Evolutionary conservation across 2,329 filamentous ascomycete species (phyloP), one percentile per base, ranked within the genome.

Genomic region (Cercospora berteroae): DNA sequence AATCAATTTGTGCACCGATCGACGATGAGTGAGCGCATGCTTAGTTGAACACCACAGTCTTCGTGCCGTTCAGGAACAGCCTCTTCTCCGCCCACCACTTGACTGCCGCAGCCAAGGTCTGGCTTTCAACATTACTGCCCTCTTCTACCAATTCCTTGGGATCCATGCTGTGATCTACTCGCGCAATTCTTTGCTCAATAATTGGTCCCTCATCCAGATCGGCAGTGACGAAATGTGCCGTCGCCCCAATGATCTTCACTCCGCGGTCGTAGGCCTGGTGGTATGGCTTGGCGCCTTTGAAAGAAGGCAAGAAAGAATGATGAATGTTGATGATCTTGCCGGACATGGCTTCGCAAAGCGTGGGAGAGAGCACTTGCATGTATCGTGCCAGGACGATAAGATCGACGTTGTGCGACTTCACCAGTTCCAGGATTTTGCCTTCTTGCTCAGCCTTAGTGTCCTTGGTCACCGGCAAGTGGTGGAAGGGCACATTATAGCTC

Each of bases 251-350:
- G 73, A 95, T 94, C 86, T 95, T 95, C 72, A 95, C 92, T 68
- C 92, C 92, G 29, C 91, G 87, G 70, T 94, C 91, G 77, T 91
- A 94, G 7, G 92, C 92, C 83, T 95, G 92, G 80, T 94, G 92
- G 80, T 95, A 95, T 3, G 92, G 92, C 81, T 92, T 93, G 31
- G 92, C 92, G 69, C 92, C 92, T 85, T 95, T 95, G 87, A 95
- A 95, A 9, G 86, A 89, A 0, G 92, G 92, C 84, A 95, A 79
- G 86, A 95, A 95, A 73, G 87, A 90, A 82, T 95, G 92, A 82
- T 95, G 92, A 80, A 95, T 94, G 82, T 95, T 95, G 89, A 95
- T 94, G 81, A 95, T 95, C 78, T 88, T 89, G 67, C 92, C 92
- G 60, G 88, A 90, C 91, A 95, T 94, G 74, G 87, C 90, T 66